Percentiles rank a stretch among this genome's conserved stretches.
Evolutionary conservation across 2,329 filamentous ascomycete species (phyloP).

Genomic region (Bipolaris cookei): DNA sequence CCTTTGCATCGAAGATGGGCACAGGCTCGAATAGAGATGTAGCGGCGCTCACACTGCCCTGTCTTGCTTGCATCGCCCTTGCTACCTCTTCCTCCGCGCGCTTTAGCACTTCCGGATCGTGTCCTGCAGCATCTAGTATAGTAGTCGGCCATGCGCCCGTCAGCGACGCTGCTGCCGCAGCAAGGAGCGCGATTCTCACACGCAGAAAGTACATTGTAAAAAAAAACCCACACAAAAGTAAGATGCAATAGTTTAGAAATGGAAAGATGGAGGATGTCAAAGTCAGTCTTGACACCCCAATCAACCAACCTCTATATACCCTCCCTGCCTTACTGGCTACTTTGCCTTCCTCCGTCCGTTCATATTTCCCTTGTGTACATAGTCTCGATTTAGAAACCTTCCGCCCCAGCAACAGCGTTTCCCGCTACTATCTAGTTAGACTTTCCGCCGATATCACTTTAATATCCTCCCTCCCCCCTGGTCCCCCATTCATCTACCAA

Average conservation of each 20-base stretch:
- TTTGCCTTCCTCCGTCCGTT: too few relatives aligned
- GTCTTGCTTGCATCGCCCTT: constrained; percentile 19
- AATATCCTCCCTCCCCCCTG: too few relatives aligned
- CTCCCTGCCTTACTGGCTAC: too few relatives aligned
- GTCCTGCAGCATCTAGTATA: constrained; percentile 30
- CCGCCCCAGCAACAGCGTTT: too few relatives aligned
- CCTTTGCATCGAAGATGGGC: constrained; percentile 28
- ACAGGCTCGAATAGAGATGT: constrained; percentile 30
- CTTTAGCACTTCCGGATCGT: constrained; percentile 23
- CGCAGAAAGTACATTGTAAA: constrained; percentile 25
- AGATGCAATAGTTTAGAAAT: background rate
- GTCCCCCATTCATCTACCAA: too few relatives aligned
- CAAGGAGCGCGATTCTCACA: constrained; percentile 15
- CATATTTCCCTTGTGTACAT: too few relatives aligned
- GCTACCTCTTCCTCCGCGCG: constrained; percentile 24
- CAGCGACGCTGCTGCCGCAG: constrained; percentile 17
- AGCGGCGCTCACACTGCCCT: constrained; percentile 28
- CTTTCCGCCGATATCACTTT: too few relatives aligned
- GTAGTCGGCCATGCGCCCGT: constrained; percentile 30
- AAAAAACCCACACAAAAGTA: background rate
- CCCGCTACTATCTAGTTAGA: too few relatives aligned
- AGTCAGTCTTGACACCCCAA: too few relatives aligned
- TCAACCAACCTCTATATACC: too few relatives aligned
- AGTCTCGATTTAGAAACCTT: too few relatives aligned
- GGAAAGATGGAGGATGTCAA: background rate